Evolutionary conservation across 805 yeast genomes (phyloP), one percentile per base, ranked within the genome.

Genomic region (Tetrapisispora phaffii): DNA sequence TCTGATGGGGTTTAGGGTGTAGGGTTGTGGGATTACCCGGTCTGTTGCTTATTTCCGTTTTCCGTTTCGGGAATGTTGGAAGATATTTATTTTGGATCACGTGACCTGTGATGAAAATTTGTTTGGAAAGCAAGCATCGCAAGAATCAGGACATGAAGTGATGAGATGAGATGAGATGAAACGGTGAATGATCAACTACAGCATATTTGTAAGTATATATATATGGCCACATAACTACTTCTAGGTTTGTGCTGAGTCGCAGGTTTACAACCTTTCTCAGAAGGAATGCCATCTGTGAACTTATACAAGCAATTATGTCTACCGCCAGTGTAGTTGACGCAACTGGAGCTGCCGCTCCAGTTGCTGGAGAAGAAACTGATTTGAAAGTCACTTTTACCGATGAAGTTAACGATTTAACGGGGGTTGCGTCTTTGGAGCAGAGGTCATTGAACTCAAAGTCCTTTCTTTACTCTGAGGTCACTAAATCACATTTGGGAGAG

Each of bases 401-500:
- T 13, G 39, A 17, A 12, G 10, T 9, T 15, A 33, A 23, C 7
- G 48, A 41, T 32, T 22, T 47, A 5, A 44, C 49, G 4, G 48
- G 44, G 32, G 50, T 55, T 7, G 53, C 64, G 6, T 55, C 65
- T 4, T 44, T 63, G 19, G 67, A 69, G 17, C 62, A 75, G 51
- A 67, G 77, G 58, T 75, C 77, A 0, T 78, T 79, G 59, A 76
- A 80, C 16, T 80, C 90, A 1, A 72, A 72, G 54, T 72, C 82
- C n/a, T 77, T 72, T 54, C 60, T 83, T 19, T 78, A 73, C 59
- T 71, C 79, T 1, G 69, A 74, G 24, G 54, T 81, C 15, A 68
- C 79, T 15, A 72, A 71, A 46, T 65, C 72, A 1, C 77, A 74
- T 50, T 59, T 83, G 6, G 97, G 97, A 13, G 85, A 82, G 54